Conservation (phyloP, 2,329 filamentous ascomycete species). For the Aspergillus sp. region DNA sequence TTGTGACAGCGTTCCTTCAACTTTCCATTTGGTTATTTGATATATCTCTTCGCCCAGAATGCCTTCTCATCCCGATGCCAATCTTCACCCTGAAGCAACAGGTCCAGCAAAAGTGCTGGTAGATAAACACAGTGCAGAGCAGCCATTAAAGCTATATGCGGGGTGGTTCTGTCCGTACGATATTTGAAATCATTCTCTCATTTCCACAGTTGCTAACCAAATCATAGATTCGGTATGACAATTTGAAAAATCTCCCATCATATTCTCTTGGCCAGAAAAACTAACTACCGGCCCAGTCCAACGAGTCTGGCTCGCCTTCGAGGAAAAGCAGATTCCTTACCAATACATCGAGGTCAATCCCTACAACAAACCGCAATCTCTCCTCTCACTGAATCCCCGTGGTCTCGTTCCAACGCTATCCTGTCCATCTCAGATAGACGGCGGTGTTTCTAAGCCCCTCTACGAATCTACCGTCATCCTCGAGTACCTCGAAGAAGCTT, state of each 20-base stretch:
- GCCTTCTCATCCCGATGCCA: constrained; percentile 33
- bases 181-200: constrained; percentile 1
- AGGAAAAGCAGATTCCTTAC: constrained; percentile 68
- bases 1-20: too few relatives aligned
- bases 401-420: constrained; percentile 69
- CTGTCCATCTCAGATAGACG: constrained; percentile 10
- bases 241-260: background rate
- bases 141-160: constrained; percentile 59
- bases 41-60: constrained; percentile 11
- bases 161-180: constrained; percentile 66
- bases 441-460: constrained; percentile 49
- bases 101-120: constrained; percentile 38
- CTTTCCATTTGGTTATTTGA: too few relatives aligned
- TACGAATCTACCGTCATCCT: constrained; percentile 70
- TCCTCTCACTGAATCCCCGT: constrained; percentile 68
- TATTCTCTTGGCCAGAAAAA: background rate
- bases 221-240: constrained; percentile 28
- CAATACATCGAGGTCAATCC: constrained; percentile 77
- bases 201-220: constrained; percentile 1
- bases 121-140: constrained; percentile 25
- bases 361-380: constrained; percentile 65
- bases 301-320: constrained; percentile 66
- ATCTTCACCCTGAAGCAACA: constrained; percentile 42
- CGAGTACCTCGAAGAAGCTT: constrained; percentile 73
- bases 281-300: constrained; percentile 45